phyloP scores from a whole-genome alignment of 1,284 basidiomycete genomes.

The Ustilago trichophora region DNA sequence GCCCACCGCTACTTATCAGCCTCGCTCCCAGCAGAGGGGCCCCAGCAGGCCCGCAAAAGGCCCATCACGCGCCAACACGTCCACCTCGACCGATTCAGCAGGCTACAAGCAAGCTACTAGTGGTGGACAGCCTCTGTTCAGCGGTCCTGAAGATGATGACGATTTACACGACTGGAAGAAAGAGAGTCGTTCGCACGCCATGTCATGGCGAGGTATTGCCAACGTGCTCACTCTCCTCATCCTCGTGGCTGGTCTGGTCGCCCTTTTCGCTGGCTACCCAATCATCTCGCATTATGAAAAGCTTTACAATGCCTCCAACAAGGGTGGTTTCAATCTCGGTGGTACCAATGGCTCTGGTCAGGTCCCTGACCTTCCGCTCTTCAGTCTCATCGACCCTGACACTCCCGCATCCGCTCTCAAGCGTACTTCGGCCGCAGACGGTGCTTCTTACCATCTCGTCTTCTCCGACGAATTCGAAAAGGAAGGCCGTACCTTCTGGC shows the following conservation, averaged over 20 bases:
- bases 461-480: conserved; percentile 60
- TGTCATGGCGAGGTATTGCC: conserved; percentile 43
- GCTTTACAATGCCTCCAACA: conserved; percentile 6
- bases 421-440: conserved; percentile 30
- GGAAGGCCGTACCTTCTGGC: conserved; percentile 60
- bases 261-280: conserved; percentile 56
- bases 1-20: conserved; percentile 9
- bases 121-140: conserved; percentile 14
- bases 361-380: conserved; percentile 51
- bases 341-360: conserved; percentile 70
- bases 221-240: conserved; percentile 46
- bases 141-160: conserved; percentile 49
- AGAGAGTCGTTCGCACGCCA: conserved; percentile 21
- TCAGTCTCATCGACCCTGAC: conserved; percentile 48
- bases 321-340: conserved; percentile 72
- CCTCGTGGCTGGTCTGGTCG: conserved; percentile 39
- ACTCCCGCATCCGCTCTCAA: conserved; percentile 43
- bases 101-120: conserved; percentile 28
- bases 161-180: conserved; percentile 53
- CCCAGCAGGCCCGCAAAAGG: not conserved
- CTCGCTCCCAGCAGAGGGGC: conserved; percentile 2
- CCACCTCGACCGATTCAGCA: conserved; percentile 12
- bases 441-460: conserved; percentile 51
- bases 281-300: conserved; percentile 48
- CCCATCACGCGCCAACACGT: conserved; percentile 16